Conservation (phyloP, 169 alveolate genomes). For the Cryptosporidium xiaoi region DNA sequence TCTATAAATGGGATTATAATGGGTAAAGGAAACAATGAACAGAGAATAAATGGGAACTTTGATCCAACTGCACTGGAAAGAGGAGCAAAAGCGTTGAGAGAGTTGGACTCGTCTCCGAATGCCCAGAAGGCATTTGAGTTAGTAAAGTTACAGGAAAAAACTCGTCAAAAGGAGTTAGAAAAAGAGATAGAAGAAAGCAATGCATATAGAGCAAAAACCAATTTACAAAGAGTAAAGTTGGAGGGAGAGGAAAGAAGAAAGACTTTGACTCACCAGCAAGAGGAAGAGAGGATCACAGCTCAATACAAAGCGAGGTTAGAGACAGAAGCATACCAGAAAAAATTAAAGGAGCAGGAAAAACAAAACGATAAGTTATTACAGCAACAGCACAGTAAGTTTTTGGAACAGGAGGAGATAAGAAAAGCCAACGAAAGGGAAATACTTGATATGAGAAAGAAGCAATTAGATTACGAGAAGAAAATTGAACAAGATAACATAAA, state of each 20-base stretch:
- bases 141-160: conserved; percentile 93
- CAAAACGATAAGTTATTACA: conserved; percentile 93
- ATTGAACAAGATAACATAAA: conserved; percentile 89
- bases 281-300: conserved; percentile 92
- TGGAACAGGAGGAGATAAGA: conserved; percentile 85
- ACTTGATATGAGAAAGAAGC: conserved; percentile 81
- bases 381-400: conserved; percentile 91
- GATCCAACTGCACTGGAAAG: conserved; percentile 99
- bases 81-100: conserved; percentile 98
- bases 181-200: conserved; percentile 87
- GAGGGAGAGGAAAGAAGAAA: conserved; percentile 93
- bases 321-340: conserved; percentile 92
- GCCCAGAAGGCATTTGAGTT: conserved; percentile 95
- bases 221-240: conserved; percentile 81
- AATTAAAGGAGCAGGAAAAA: conserved; percentile 90
- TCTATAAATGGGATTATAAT: too few relatives aligned
- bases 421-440: conserved; percentile 82
- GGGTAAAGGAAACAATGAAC: not conserved
- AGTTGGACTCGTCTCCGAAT: conserved; percentile 91
- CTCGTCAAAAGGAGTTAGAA: conserved; percentile 93
- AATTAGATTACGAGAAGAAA: conserved; percentile 54
- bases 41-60: conserved; percentile 77
- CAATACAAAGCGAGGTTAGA: conserved; percentile 93
- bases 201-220: conserved; percentile 79
- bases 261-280: conserved; percentile 91